Evolutionary conservation across 768 basidiomycete genomes (phyloP).

Genomic region (Clavulina sp.): DNA sequence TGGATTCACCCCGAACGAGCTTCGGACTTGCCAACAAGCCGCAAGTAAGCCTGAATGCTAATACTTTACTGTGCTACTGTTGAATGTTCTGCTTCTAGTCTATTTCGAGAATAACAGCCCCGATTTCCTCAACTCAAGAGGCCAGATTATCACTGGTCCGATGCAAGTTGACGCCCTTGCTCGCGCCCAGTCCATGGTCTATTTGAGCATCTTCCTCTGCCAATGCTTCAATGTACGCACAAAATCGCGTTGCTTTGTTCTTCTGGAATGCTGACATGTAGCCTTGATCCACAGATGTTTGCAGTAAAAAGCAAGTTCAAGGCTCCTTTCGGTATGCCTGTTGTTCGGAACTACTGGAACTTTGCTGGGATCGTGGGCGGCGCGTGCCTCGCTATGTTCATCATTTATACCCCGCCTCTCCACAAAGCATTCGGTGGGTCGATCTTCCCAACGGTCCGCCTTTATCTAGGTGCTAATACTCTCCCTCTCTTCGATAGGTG

Average conservation of each 20-base stretch:
- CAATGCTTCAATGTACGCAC: slow-evolving; percentile 47
- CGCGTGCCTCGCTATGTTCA: slow-evolving; percentile 45
- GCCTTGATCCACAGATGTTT: slow-evolving; percentile 29
- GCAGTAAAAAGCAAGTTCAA: slow-evolving; percentile 46
- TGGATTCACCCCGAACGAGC: slow-evolving; percentile 43
- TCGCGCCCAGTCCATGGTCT: slow-evolving; percentile 47
- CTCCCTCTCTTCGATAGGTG: too few species aligned
- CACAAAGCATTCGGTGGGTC: slow-evolving; percentile 41
- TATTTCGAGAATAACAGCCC: slow-evolving; percentile 34
- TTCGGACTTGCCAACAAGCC: slow-evolving; percentile 31
- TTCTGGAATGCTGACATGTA: neutral
- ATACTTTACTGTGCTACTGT: neutral
- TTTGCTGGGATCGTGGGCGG: slow-evolving; percentile 45
- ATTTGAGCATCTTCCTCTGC: slow-evolving; percentile 47
- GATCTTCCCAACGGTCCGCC: too few species aligned
- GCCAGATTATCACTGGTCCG: slow-evolving; percentile 27
- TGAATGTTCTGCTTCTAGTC: slow-evolving; percentile 16
- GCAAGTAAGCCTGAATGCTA: slow-evolving; percentile 4
- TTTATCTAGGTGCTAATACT: too few species aligned
- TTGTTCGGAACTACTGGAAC: slow-evolving; percentile 43
- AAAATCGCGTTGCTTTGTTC: neutral
- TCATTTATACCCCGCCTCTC: slow-evolving; percentile 51
- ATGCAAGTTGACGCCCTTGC: slow-evolving; percentile 41
- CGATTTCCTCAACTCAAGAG: slow-evolving; percentile 37
- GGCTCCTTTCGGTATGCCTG: slow-evolving; percentile 42